Evolutionary conservation across 1,284 basidiomycete genomes (phyloP).

Genomic region (Inonotus hispidus): DNA sequence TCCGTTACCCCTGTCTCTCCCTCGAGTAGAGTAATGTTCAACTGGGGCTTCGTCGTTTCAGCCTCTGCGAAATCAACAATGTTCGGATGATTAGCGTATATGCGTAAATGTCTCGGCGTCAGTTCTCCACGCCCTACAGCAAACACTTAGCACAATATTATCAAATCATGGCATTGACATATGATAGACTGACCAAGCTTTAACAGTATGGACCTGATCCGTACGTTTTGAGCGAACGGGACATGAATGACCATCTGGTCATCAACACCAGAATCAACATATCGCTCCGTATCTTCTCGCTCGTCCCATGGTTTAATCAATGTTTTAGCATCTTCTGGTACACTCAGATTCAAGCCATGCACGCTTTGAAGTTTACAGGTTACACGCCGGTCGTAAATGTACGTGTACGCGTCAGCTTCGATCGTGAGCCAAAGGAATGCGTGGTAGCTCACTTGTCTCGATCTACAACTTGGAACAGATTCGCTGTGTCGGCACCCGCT

Average conservation of each 20-base stretch:
- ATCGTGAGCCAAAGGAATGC: neutral
- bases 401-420: slow-evolving; percentile 1
- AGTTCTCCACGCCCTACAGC: slow-evolving; percentile 36
- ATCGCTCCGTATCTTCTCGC: slow-evolving; percentile 60
- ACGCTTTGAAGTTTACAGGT: slow-evolving; percentile 38
- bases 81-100: slow-evolving; percentile 64
- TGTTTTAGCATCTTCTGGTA: slow-evolving; percentile 69
- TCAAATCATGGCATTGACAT: neutral
- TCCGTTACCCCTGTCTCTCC: slow-evolving; percentile 62
- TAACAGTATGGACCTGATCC: slow-evolving; percentile 64
- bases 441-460: slow-evolving; percentile 59
- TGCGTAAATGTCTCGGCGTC: slow-evolving; percentile 58
- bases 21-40: slow-evolving; percentile 66
- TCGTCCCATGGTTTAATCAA: slow-evolving; percentile 78
- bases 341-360: slow-evolving; percentile 68
- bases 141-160: neutral
- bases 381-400: neutral
- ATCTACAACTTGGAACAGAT: slow-evolving; percentile 60
- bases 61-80: slow-evolving; percentile 74
- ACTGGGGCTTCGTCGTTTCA: slow-evolving; percentile 59
- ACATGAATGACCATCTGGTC: slow-evolving; percentile 81
- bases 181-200: slow-evolving; percentile 55
- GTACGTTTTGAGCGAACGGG: slow-evolving; percentile 73
- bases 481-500: slow-evolving; percentile 42
- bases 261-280: slow-evolving; percentile 69